These are phyloP conservation scores for Plasmodium reichenowi DNA, from an alignment of 169 alveolate genomes.

Conservation along the genomic window DNA sequence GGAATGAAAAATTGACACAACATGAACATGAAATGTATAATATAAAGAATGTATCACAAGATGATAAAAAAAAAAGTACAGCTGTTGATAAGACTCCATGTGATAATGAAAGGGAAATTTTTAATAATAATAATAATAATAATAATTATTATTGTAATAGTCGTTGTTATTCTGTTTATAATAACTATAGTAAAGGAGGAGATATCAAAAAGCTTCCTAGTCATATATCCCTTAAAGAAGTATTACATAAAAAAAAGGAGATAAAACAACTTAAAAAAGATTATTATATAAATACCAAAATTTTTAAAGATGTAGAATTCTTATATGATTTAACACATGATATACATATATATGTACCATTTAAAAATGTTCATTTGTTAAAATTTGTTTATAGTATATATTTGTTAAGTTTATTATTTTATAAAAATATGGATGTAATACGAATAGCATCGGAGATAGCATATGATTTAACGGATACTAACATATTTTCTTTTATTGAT, in stretches of 20 bases:
- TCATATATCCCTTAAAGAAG: not conserved
- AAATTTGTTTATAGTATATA: constrained; percentile 37
- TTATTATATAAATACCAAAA: not conserved
- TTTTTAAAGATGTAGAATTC: constrained; percentile 19
- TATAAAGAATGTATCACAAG: not conserved
- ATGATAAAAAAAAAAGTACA: not conserved
- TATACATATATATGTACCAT: constrained; percentile 41
- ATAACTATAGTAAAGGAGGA: not conserved
- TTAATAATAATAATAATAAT: not conserved
- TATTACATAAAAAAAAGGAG: constrained; percentile 2
- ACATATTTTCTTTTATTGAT: constrained; percentile 53
- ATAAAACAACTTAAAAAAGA: not conserved
- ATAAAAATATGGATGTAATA: constrained; percentile 28
- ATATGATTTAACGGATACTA: constrained; percentile 24
- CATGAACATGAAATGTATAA: not conserved
- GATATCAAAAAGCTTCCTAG: not conserved
- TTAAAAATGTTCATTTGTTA: constrained; percentile 37
- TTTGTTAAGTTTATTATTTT: constrained; percentile 44
- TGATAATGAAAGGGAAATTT: not conserved
- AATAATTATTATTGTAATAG: not conserved
- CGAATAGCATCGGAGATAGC: constrained; percentile 45
- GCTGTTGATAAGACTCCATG: not conserved
- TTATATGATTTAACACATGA: constrained; percentile 52
- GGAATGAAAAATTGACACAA: not conserved
- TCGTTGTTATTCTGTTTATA: not conserved